Percentiles rank a stretch among this genome's conserved stretches.
Evolutionary conservation across 805 yeast species (phyloP).

Genomic region (Starmerella sirachaensis): DNA sequence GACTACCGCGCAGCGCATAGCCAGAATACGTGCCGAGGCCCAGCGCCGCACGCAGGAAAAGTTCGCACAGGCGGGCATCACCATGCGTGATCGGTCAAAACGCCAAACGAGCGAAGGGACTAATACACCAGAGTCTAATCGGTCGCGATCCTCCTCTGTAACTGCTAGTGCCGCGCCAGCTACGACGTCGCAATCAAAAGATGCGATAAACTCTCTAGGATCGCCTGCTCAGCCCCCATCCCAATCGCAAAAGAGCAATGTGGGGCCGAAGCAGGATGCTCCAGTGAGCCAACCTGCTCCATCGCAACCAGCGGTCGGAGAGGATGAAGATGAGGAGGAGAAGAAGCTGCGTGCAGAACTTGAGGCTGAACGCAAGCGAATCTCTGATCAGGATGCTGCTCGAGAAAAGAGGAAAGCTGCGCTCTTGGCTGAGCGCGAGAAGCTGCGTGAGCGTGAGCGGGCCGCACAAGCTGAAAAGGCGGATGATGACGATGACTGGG

Average conservation of each 20-base stretch:
- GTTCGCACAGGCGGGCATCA: conserved; percentile 24
- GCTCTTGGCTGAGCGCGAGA: conserved; percentile 21
- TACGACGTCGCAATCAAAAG: too few species aligned
- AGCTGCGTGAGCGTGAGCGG: conserved; percentile 24
- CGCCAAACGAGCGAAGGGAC: too few species aligned
- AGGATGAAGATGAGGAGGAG: conserved; percentile 32
- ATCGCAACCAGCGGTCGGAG: conserved; percentile 5
- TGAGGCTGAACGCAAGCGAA: conserved; percentile 31
- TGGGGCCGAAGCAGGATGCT: too few species aligned
- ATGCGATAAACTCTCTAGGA: too few species aligned
- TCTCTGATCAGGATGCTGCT: conserved; percentile 27
- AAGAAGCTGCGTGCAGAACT: conserved; percentile 29
- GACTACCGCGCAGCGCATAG: conserved; percentile 23
- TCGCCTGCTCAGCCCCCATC: neutral
- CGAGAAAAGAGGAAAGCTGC: conserved; percentile 27
- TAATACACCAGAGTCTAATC: too few species aligned
- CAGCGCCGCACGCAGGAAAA: conserved; percentile 23
- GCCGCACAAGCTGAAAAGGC: conserved; percentile 20
- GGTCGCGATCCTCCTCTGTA: too few species aligned
- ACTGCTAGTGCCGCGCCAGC: too few species aligned
- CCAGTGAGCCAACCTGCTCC: neutral
- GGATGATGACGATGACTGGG: conserved; percentile 22
- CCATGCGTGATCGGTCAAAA: conserved; percentile 11
- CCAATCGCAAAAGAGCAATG: neutral
- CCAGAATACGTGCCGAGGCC: conserved; percentile 25